Evolutionary conservation across 352 stramenopile genomes (phyloP), one percentile per base, ranked within the genome.

Genomic region (Pythium apleroticum): DNA sequence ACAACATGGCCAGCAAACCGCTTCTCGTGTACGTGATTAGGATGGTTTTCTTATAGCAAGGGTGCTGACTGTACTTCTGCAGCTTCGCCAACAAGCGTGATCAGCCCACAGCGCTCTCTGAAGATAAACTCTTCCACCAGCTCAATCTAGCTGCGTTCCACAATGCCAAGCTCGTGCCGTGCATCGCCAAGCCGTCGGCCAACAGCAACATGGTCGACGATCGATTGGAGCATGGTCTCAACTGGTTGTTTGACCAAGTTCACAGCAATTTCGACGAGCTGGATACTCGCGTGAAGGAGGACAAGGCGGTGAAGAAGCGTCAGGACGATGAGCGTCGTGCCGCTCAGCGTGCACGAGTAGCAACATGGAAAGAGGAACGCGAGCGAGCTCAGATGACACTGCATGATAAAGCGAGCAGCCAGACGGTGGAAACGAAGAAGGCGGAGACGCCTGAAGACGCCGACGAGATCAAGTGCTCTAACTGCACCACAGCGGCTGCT

Each of bases 21-120:
- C 59, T 93, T 52, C 75, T 93, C 39, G 73, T 95, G 86, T 93
- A 66, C 45, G 80, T 61, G 8, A 9, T 25, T 17, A 8, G 15
- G 33, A 8, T n/a, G n/a, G n/a, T n/a, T 10, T 65, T 17, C 20
- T 37, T 35, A 54, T 14, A 14, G 20, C 24, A 19, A 19, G 10
- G 0, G 10, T 22, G 15, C 30, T 65, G 15, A 24, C 20, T 10
- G 35, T 46, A 52, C 17, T 33, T 31, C 1, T 15, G n/a, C 60
- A 93, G 86, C 17, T 90, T 90, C 63, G 86, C 84, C 50, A 95
- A 95, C 65, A 95, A 93, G 61, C 72, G 75, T 30, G 86, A 93
- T 53, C 73, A 88, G 4, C 61, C 62, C 0, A 63, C 67, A 0
- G 73, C 77, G 0, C 15, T 90, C 27, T 14, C 55, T 4, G 82